Percentiles rank a stretch among this genome's conserved stretches.
phyloP scores from a whole-genome alignment of 257 asterid genomes.

The Solanum verrucosum region DNA sequence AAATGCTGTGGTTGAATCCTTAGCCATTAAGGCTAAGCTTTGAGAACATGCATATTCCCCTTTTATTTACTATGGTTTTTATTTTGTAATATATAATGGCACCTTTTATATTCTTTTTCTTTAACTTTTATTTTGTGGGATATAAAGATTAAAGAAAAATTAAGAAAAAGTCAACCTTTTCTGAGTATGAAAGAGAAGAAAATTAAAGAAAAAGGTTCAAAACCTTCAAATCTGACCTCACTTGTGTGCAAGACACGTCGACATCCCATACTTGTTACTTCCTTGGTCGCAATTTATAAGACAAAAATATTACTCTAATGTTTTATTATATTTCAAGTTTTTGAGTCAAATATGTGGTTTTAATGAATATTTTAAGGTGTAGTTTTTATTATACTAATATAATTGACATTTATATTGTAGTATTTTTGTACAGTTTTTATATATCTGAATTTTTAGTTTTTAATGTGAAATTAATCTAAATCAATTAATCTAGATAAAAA shows the following conservation, averaged over 20 bases:
- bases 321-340: neutral
- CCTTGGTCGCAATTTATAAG: neutral
- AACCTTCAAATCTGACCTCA: neutral
- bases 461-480: neutral
- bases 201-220: neutral
- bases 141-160: neutral
- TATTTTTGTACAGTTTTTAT: neutral
- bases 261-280: neutral
- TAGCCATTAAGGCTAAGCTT: neutral
- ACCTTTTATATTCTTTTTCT: neutral
- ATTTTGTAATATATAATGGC: neutral
- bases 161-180: neutral
- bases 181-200: neutral
- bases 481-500: neutral
- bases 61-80: neutral
- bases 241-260: neutral
- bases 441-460: too few species aligned
- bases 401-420: too few species aligned
- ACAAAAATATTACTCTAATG: neutral
- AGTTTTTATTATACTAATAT: neutral
- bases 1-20: neutral
- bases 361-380: neutral
- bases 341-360: neutral
- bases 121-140: neutral
- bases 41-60: constrained; percentile 6